Conservation (phyloP, 108 stramenopile species). For the Stephanodiscus minutulus region DNA sequence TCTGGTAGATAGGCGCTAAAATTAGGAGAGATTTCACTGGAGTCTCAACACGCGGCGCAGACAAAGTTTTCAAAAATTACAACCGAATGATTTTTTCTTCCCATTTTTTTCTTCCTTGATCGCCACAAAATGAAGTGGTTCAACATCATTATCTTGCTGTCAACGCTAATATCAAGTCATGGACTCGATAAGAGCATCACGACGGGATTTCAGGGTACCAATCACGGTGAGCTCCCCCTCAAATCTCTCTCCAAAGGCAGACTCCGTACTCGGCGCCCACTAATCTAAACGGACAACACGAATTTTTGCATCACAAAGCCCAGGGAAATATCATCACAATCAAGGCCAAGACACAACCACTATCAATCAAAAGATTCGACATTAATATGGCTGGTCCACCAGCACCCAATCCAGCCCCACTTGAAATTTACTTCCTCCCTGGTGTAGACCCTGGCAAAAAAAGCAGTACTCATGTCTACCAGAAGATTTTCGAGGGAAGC, state of each 20-base stretch:
- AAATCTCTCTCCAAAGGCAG: background rate
- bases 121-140: background rate
- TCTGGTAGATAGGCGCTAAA: too few species aligned
- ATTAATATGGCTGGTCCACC: constrained; percentile 19
- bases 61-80: too few species aligned
- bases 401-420: background rate
- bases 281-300: background rate
- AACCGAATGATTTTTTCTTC: background rate
- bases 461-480: background rate
- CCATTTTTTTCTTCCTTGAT: background rate
- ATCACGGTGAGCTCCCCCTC: background rate
- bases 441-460: constrained; percentile 14
- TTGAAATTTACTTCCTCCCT: constrained; percentile 27
- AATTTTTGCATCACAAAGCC: constrained; percentile 3
- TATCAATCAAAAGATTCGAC: constrained; percentile 19
- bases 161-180: background rate
- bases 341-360: constrained; percentile 13
- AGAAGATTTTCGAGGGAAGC: background rate
- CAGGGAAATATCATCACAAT: constrained; percentile 29
- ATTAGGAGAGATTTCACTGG: too few species aligned
- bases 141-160: background rate
- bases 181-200: background rate
- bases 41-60: too few species aligned
- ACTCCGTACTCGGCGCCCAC: background rate
- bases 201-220: constrained; percentile 11